These are phyloP conservation scores for Rhizopogon rudus DNA, from an alignment of 768 basidiomycete genomes.

Conservation along the genomic window DNA sequence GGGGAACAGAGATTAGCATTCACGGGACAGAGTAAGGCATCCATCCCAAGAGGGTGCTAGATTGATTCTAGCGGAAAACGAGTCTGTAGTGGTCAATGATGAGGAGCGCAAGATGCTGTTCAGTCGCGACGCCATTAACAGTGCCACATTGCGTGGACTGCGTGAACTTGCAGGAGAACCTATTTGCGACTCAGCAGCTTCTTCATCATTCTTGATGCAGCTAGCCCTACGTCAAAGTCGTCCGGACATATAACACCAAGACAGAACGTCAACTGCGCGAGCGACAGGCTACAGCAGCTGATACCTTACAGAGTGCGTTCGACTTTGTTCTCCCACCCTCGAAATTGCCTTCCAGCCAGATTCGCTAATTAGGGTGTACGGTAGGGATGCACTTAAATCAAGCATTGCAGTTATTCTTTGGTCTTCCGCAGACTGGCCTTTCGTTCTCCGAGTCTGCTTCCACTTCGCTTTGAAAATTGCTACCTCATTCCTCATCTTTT, in stretches of 20 bases:
- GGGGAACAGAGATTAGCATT: background rate
- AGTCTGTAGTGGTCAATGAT: constrained; percentile 1
- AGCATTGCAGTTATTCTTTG: constrained; percentile 50
- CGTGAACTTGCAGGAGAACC: too few relatives aligned
- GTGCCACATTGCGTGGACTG: constrained; percentile 13
- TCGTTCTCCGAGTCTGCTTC: background rate
- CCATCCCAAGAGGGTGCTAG: constrained; percentile 38
- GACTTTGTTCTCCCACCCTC: constrained; percentile 19
- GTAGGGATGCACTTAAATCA: constrained; percentile 56
- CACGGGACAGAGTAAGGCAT: constrained; percentile 25
- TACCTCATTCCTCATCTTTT: background rate
- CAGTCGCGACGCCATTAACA: too few relatives aligned
- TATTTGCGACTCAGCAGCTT: constrained; percentile 42
- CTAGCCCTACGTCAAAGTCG: constrained; percentile 66
- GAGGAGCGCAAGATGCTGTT: constrained; percentile 39
- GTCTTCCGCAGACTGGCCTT: constrained; percentile 25
- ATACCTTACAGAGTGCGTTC: constrained; percentile 27
- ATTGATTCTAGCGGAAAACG: constrained; percentile 16
- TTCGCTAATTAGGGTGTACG: constrained; percentile 39
- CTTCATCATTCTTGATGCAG: constrained; percentile 60
- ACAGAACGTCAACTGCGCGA: constrained; percentile 36
- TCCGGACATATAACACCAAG: constrained; percentile 42
- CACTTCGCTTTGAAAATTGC: background rate
- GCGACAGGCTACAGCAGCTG: constrained; percentile 20
- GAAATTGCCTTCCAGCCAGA: constrained; percentile 52